Base-by-base conservation (phyloP, 371 early-diverging fungal species). In the Syncephalastrum sp. region DNA sequence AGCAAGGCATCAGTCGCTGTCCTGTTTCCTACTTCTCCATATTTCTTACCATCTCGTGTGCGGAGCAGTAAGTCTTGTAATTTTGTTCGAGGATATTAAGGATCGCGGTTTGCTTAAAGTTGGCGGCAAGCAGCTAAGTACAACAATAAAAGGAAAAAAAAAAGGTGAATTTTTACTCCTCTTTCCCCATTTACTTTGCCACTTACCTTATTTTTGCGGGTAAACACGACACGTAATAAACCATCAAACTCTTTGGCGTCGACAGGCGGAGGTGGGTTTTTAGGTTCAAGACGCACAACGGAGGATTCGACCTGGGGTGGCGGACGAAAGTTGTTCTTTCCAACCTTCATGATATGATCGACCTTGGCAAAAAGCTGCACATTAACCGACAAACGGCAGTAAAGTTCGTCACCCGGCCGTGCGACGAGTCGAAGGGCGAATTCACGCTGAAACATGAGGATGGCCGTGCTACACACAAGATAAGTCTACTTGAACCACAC, bases 371-470 rank as follows among this genome's bases (percentile, higher is more conserved):
- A 89, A 27, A 99, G 75, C 71, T 99, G 99, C n/a, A 94, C 96
- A 69, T 97, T 95, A 53, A 97, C 99, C 17, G 94, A 91, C 19
- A 99, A 76, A 46, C 99, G 89, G 70, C 98, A 95, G 73, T 99
- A 99, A 12, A 96, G 80, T 47, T 82, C 75, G 65, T 94, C 95
- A 19, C 99, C 99, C 2, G 98, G 97, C 55, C 90, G 89, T 3
- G 99, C 99, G 19, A 96, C 87, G n/a, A 99, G 70, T 29, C 99
- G 92, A 48, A 98, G 74, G 12, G 99, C 99, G 76, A 99, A 99
- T 82, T 99, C 99, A 65, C 96, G 89, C 77, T 99, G 99, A 74
- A 99, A 99, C 99, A 99, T 98, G 56, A 99, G 94, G 56, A 97
- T 87, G 0, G 98, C 94, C 61, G 88, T 89, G 54, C 87, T 82